phyloP scores from a whole-genome alignment of 1,284 basidiomycete genomes.

The Ceratobasidium sp. region DNA sequence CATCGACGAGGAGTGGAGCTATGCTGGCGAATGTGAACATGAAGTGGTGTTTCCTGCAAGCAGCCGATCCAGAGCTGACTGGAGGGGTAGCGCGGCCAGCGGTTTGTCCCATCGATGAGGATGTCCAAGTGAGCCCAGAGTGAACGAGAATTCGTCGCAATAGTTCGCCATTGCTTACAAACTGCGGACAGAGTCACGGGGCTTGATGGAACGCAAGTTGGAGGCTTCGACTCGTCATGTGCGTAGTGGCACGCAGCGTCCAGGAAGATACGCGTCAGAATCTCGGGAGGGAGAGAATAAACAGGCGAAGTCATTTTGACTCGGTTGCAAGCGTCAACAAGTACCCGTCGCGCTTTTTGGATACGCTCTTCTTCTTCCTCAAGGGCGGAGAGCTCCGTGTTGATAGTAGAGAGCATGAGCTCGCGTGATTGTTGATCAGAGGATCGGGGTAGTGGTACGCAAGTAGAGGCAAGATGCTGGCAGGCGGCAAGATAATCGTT shows the following conservation, averaged over 20 bases:
- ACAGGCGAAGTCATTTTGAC: background rate
- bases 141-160: background rate
- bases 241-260: background rate
- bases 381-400: background rate
- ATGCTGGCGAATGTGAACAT: background rate
- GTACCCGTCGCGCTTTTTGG: background rate
- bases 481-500: background rate
- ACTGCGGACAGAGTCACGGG: background rate
- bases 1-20: background rate
- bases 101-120: background rate
- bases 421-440: background rate
- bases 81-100: background rate
- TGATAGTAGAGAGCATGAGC: background rate
- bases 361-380: background rate
- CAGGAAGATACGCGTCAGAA: background rate
- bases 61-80: background rate
- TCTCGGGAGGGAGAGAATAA: background rate
- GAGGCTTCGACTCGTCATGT: background rate
- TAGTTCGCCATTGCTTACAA: background rate
- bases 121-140: constrained; percentile 20
- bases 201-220: background rate
- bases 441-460: background rate
- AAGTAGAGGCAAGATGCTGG: background rate
- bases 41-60: background rate
- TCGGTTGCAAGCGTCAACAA: background rate